Base-by-base conservation (phyloP, 2,329 filamentous ascomycete species). In the Phialocephala subalpina region DNA sequence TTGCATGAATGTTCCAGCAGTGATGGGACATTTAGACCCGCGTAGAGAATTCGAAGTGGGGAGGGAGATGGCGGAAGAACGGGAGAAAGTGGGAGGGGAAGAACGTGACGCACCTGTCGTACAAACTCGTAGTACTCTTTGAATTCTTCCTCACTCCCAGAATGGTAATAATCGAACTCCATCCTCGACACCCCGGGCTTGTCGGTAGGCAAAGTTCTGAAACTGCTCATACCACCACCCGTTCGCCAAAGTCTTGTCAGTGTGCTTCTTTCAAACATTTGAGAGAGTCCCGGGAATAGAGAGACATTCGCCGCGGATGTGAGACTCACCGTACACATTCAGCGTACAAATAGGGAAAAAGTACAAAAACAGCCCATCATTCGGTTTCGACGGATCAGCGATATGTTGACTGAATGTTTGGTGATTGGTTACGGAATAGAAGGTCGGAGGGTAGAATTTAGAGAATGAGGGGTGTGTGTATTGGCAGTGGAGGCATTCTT, bases 141-240 rank as follows among this genome's bases (percentile, higher is more conserved):
- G 66, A 87, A 87, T 56, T 82, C 82, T n/a, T 84, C 80, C 7
- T 80, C 83, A 0, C 76, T 78, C 38, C 80, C 82, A 35, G 79
- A 69, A 64, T 87, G 83, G 69, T 86, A 87, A 67, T 87, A 87
- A 70, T 87, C 85, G 65, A 87, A 87, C 69, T 87, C 84, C 84
- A 87, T 87, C 16, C 83, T 77, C 0, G 82, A 83, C 20, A 84
- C 76, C 0, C 80, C 79, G 0, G 85, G 83, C 27, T 83, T 79
- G 0, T 79, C 75, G 0, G 81, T 83, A 0, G 85, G 85, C 67
- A 83, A 84, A 1, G 86, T 83, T 1, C 85, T 81, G 75, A 86
- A 87, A 5, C 80, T 83, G 12, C 82, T 82, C 84, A 87, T 86
- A 3, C 85, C 85, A 0, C 85, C 85, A 0, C 29, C 29, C 9